These are phyloP conservation scores for Penicillium sp. DNA, from an alignment of 2,329 filamentous ascomycete genomes.

Conservation along the genomic window DNA sequence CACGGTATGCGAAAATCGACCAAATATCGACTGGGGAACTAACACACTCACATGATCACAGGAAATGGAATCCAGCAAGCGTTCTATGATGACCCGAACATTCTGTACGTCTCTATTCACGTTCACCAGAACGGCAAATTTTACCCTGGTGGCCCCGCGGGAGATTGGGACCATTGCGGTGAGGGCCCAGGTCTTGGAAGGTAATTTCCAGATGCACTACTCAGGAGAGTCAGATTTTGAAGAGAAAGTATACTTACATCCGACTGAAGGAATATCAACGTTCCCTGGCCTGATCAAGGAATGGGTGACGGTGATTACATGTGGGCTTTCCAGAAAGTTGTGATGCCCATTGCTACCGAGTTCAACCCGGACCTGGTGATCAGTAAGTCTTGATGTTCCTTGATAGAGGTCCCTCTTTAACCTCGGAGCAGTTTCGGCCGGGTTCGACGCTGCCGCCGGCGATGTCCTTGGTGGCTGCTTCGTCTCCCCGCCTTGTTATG, in stretches of 20 bases:
- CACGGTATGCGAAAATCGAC: conserved; percentile 47
- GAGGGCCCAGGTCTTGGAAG: conserved; percentile 57
- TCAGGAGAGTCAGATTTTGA: not conserved
- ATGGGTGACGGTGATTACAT: conserved; percentile 98
- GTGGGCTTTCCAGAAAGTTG: conserved; percentile 89
- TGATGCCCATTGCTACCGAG: conserved; percentile 93
- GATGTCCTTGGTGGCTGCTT: conserved; percentile 91
- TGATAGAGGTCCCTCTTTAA: conserved; percentile 9
- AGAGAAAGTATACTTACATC: conserved; percentile 10
- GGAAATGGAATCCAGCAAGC: conserved; percentile 96
- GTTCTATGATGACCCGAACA: conserved; percentile 90
- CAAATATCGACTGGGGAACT: not conserved
- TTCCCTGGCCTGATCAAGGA: conserved; percentile 65
- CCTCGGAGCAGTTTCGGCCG: conserved; percentile 67
- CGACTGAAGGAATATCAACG: conserved; percentile 58
- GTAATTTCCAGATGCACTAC: conserved; percentile 29
- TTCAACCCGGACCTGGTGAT: conserved; percentile 94
- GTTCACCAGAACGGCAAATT: conserved; percentile 81
- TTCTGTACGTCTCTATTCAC: conserved; percentile 93
- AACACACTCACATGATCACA: conserved; percentile 28
- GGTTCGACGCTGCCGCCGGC: conserved; percentile 92
- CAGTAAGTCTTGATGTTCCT: conserved; percentile 37
- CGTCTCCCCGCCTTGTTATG: conserved; percentile 86
- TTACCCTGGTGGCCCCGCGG: conserved; percentile 68
- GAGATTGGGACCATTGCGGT: conserved; percentile 60